Conservation (phyloP, 805 yeast genomes). For the Saccharomycopsis oosterbeekiorum region DNA sequence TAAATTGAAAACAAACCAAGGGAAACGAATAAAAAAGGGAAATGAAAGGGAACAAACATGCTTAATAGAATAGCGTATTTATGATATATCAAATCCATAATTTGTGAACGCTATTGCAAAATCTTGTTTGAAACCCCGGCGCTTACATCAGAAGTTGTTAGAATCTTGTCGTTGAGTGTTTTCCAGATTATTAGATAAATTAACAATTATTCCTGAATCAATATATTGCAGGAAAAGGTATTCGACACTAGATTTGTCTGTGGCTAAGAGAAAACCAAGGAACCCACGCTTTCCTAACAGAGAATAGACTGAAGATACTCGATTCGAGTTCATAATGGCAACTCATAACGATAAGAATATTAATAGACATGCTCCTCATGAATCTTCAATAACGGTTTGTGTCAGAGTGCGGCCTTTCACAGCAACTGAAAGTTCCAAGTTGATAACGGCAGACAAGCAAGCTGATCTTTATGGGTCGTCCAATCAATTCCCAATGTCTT, state of each 20-base stretch:
- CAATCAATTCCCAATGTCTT: slow-evolving; percentile 42
- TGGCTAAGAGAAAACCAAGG: too few species aligned
- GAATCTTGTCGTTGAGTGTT: too few species aligned
- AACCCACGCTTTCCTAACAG: too few species aligned
- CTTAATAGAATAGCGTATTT: background rate
- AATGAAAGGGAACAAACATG: background rate
- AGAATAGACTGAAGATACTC: too few species aligned
- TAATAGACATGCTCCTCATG: slow-evolving; percentile 16
- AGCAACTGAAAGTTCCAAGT: slow-evolving; percentile 37
- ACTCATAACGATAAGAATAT: background rate
- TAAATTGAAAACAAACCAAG: background rate
- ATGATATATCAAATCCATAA: too few species aligned
- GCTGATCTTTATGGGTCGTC: slow-evolving; percentile 25
- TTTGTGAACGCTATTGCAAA: background rate
- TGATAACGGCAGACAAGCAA: slow-evolving; percentile 30
- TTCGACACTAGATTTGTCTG: too few species aligned
- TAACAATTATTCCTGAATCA: too few species aligned
- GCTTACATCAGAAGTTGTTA: background rate
- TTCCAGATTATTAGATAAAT: too few species aligned
- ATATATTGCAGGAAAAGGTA: too few species aligned
- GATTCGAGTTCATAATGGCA: background rate
- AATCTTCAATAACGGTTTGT: slow-evolving; percentile 65
- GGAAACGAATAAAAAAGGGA: background rate
- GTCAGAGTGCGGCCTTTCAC: slow-evolving; percentile 85
- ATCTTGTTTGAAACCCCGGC: background rate